Evolutionary conservation across 495 filamentous ascomycete species (phyloP), one percentile per base, ranked within the genome.

Genomic region (Apiosordaria backusii): DNA sequence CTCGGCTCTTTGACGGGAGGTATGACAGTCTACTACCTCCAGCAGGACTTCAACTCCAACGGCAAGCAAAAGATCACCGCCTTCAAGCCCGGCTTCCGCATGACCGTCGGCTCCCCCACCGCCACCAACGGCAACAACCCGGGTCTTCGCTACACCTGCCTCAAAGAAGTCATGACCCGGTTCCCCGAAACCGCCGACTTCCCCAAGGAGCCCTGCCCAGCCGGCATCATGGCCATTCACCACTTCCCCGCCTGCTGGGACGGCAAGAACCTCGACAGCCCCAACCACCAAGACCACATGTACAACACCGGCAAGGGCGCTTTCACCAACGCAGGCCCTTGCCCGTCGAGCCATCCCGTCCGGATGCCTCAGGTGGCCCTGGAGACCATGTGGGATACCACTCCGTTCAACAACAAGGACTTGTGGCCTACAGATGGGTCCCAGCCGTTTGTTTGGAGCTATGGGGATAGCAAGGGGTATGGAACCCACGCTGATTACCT

Each of bases 171-270:
- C 26, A 72, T 70, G 25, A 74, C 78, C 73, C 50, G 78, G 63
- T 71, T 77, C 35, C 61, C 72, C 2, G 75, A 81, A 70, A 75
- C 77, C 61, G 65, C 69, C 5, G 76, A 80, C 65, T 82, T 84
- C 72, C 82, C 82, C 22, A 71, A 69, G 9, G 68, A 54, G 45
- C 78, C 79, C 0, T 84, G 82, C 70, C 68, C 72, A 9, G 81
- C 66, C 35, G 81, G 81, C 62, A 81, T 84, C 69, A 80, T 83
- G 66, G 70, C 79, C 4, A 77, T 80, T 15, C 81, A 83, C 68
- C 81, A 83, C 71, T 84, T 84, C 70, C 82, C 82, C 27, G 73
- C 81, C 62, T 81, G 82, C 74, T 86, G 84, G 84, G 83, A 87
- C 70, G 84, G 84, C 57, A 79, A 81, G 71, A 84, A 83, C 67